Conservation (phyloP, 2,329 filamentous ascomycete genomes). For the Diaporthe caulivora region DNA sequence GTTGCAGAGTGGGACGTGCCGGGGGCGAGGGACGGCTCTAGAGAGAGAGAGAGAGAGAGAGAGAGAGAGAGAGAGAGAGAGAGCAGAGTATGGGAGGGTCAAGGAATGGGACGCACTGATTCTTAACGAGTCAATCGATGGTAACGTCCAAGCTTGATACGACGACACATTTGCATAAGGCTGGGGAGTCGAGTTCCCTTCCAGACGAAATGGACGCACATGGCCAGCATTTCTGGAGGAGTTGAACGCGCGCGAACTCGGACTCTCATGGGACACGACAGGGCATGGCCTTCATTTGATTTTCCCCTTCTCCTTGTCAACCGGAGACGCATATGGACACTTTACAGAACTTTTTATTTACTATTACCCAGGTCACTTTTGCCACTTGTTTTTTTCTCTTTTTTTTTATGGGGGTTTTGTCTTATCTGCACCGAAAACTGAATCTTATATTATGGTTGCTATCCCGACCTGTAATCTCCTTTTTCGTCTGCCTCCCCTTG, state of each 20-base stretch:
- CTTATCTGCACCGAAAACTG: constrained; percentile 44
- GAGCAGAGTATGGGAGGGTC: background rate
- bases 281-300: constrained; percentile 38
- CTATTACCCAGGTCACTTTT: constrained; percentile 40
- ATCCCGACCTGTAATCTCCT: constrained; percentile 45
- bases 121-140: constrained; percentile 27
- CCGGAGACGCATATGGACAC: constrained; percentile 38
- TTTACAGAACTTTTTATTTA: constrained; percentile 41
- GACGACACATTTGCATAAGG: constrained; percentile 41
- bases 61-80: background rate
- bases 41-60: constrained; percentile 13
- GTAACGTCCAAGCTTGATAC: constrained; percentile 39
- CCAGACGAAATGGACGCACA: constrained; percentile 38
- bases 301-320: constrained; percentile 38
- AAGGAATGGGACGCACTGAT: constrained; percentile 21
- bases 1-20: constrained; percentile 21
- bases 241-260: constrained; percentile 37
- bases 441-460: constrained; percentile 44
- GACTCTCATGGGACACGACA: constrained; percentile 40
- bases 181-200: constrained; percentile 37
- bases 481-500: constrained; percentile 36
- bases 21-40: background rate
- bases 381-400: constrained; percentile 43
- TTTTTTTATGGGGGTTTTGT: constrained; percentile 41
- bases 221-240: constrained; percentile 41